phyloP scores from a whole-genome alignment of 768 basidiomycete genomes.

The Suillus lakei region DNA sequence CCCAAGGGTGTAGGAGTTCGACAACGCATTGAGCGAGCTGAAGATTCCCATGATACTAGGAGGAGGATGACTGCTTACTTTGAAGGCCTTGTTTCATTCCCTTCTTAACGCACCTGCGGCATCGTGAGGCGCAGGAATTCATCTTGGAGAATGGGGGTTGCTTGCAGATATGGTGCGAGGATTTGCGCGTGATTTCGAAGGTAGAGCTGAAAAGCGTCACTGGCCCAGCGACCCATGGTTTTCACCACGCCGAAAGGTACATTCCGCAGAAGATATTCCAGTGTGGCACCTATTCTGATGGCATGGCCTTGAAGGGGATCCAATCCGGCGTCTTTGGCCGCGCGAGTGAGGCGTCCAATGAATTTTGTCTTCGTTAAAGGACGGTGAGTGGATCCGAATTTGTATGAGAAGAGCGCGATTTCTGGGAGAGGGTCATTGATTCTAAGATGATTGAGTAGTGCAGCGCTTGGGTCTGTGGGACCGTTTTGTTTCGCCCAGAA shows the following conservation, averaged over 20 bases:
- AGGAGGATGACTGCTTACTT: not conserved
- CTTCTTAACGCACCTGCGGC: not conserved
- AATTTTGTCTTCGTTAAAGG: slow-evolving; percentile 35
- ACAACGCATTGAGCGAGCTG: not conserved
- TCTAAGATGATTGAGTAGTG: slow-evolving; percentile 30
- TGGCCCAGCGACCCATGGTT: slow-evolving; percentile 39
- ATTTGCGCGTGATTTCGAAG: slow-evolving; percentile 34
- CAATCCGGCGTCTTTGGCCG: slow-evolving; percentile 14
- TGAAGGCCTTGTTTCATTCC: no score
- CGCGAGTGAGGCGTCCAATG: slow-evolving; percentile 19
- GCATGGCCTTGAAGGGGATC: slow-evolving; percentile 27
- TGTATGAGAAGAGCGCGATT: slow-evolving; percentile 36
- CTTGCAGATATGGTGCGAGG: no score
- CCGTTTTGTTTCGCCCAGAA: slow-evolving; percentile 36
- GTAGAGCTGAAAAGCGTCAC: slow-evolving; percentile 38
- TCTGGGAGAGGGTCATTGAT: slow-evolving; percentile 33
- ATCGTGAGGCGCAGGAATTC: not conserved
- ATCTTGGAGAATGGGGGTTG: slow-evolving; percentile 16
- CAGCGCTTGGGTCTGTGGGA: slow-evolving; percentile 26
- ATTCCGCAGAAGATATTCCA: slow-evolving; percentile 42
- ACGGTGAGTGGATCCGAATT: slow-evolving; percentile 6
- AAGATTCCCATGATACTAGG: not conserved
- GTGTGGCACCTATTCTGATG: slow-evolving; percentile 33
- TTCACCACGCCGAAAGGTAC: slow-evolving; percentile 42
- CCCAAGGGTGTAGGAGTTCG: not conserved